Percentiles rank a stretch among this genome's conserved stretches.
Evolutionary conservation across 1,284 basidiomycete species (phyloP).

Genomic region (Melampsora americana): DNA sequence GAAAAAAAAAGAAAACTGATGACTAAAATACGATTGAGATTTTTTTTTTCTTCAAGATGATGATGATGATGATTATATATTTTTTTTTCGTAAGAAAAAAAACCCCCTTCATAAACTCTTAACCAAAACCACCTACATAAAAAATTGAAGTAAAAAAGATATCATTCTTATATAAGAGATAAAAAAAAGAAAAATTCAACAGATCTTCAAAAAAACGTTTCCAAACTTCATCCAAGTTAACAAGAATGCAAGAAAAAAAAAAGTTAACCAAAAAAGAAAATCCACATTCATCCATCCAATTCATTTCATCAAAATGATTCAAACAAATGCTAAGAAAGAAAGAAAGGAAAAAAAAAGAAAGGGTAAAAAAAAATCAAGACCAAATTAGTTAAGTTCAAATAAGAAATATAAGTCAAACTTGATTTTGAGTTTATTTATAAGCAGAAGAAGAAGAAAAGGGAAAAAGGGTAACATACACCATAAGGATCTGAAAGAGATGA

Average conservation of each 20-base stretch:
- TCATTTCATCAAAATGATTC: constrained; percentile 3
- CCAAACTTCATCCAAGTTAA: no score
- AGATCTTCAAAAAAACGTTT: neutral
- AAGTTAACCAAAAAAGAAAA: neutral
- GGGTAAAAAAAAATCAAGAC: neutral
- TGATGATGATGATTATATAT: no score
- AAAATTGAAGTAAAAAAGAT: neutral
- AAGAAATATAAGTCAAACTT: neutral
- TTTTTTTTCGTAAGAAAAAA: no score
- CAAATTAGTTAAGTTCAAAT: neutral
- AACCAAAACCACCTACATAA: no score
- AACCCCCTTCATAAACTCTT: no score
- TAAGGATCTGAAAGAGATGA: constrained; percentile 6
- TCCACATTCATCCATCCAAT: neutral
- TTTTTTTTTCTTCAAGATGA: no score
- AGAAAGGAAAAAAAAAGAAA: neutral
- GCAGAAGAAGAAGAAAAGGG: neutral
- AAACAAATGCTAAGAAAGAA: constrained; percentile 19
- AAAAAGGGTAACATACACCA: constrained; percentile 10
- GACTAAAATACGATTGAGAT: no score
- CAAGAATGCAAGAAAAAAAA: neutral
- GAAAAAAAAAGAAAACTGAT: no score
- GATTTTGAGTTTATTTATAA: neutral
- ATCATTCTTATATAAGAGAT: neutral
- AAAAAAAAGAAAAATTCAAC: neutral